Evolutionary conservation across 768 basidiomycete species (phyloP).

Genomic region (Phylloporus arenicola): DNA sequence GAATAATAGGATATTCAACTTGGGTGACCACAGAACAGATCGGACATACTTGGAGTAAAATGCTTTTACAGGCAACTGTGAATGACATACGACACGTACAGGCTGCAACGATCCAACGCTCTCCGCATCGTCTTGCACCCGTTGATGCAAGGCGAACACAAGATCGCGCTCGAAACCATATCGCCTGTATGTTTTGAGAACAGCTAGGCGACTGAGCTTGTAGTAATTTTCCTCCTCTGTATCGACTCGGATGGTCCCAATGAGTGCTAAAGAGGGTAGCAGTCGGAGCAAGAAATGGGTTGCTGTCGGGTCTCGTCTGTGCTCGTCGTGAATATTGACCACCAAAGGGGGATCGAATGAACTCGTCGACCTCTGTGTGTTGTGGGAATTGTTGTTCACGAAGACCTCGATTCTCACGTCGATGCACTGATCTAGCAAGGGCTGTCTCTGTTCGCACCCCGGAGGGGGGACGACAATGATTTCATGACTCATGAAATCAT

Average conservation of each 20-base stretch:
- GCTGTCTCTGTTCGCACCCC: slow-evolving; percentile 34
- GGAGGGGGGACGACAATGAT: slow-evolving; percentile 43
- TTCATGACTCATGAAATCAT: too few species aligned
- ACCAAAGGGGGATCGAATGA: slow-evolving; percentile 14
- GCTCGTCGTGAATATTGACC: slow-evolving; percentile 16
- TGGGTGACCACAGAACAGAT: slow-evolving; percentile 5
- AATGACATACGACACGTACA: slow-evolving; percentile 53
- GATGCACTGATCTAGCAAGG: slow-evolving; percentile 58
- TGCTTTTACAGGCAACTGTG: slow-evolving; percentile 60
- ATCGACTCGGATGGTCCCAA: slow-evolving; percentile 64
- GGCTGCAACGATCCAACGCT: slow-evolving; percentile 20
- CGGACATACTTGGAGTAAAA: slow-evolving; percentile 69
- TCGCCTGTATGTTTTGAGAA: slow-evolving; percentile 59
- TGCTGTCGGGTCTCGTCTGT: slow-evolving; percentile 57
- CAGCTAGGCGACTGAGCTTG: slow-evolving; percentile 68
- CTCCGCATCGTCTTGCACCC: slow-evolving; percentile 42
- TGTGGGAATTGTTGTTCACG: slow-evolving; percentile 57
- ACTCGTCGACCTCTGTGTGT: slow-evolving; percentile 75
- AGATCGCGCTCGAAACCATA: slow-evolving; percentile 63
- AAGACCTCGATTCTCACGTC: slow-evolving; percentile 48
- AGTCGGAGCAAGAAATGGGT: slow-evolving; percentile 72
- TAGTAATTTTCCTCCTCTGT: slow-evolving; percentile 43
- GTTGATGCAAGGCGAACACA: slow-evolving; percentile 56
- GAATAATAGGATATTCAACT: too few species aligned
- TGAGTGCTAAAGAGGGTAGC: slow-evolving; percentile 49